phyloP scores from a whole-genome alignment of 2,329 filamentous ascomycete genomes.

The Phoma herbarum region DNA sequence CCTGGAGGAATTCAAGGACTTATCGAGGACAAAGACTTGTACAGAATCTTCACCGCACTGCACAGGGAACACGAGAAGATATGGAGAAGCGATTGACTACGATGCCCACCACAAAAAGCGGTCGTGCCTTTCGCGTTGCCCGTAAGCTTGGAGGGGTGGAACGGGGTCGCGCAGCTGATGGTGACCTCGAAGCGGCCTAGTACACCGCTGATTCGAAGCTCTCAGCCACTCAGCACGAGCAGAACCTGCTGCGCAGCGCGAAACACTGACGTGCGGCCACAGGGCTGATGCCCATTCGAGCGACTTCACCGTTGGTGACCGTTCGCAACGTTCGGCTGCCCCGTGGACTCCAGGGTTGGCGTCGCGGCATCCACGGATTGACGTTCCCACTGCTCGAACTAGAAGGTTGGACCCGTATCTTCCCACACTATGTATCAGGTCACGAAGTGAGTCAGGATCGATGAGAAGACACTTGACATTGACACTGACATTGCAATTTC shows the following conservation, averaged over 20 bases:
- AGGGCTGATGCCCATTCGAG: conserved; percentile 21
- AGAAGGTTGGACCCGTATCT: conserved; percentile 9
- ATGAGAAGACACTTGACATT: background rate
- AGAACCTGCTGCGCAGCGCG: background rate
- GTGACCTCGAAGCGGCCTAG: conserved; percentile 1
- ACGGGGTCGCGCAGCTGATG: conserved; percentile 10
- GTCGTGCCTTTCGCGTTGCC: conserved; percentile 31
- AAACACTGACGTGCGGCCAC: conserved; percentile 13
- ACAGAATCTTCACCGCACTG: conserved; percentile 28
- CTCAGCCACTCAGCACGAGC: conserved; percentile 14
- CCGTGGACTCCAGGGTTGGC: background rate
- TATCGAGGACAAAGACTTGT: conserved; percentile 22
- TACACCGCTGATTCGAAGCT: conserved; percentile 30
- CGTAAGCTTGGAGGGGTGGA: conserved; percentile 26
- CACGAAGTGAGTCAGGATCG: conserved; percentile 3
- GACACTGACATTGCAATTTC: background rate
- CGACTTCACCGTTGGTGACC: conserved; percentile 9
- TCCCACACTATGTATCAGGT: conserved; percentile 6
- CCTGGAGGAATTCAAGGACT: conserved; percentile 13
- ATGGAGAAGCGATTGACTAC: conserved; percentile 28
- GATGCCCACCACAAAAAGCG: conserved; percentile 28
- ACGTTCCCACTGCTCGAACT: conserved; percentile 9
- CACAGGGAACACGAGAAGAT: conserved; percentile 19
- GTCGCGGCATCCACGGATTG: conserved; percentile 7
- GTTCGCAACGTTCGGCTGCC: conserved; percentile 7